These are phyloP conservation scores for Kluyveromyces dobzhanskii DNA, from an alignment of 805 yeast genomes.

Conservation along the genomic window DNA sequence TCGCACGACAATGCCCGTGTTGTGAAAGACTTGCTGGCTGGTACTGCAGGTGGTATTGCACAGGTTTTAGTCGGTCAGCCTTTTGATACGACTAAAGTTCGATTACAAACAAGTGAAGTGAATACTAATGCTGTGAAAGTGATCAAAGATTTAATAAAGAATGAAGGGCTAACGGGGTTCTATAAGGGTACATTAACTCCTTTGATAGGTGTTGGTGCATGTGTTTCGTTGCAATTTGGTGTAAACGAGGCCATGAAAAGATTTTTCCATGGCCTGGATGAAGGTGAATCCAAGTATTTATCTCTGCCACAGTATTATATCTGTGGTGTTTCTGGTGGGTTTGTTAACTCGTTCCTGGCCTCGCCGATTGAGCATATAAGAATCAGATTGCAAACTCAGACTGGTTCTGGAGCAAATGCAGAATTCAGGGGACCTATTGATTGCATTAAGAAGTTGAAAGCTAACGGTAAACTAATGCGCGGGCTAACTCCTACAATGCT, in stretches of 20 bases:
- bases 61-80: conserved; percentile 96
- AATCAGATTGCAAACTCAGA: conserved; percentile 81
- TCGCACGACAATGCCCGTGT: conserved; percentile 32
- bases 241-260: conserved; percentile 93
- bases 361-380: conserved; percentile 94
- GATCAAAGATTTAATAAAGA: conserved; percentile 54
- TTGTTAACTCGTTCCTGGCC: conserved; percentile 82
- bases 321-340: conserved; percentile 88
- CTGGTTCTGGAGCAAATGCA: conserved; percentile 36
- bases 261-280: conserved; percentile 42
- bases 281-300: conserved; percentile 32
- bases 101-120: conserved; percentile 81
- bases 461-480: conserved; percentile 55
- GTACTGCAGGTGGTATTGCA: conserved; percentile 92
- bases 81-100: conserved; percentile 88
- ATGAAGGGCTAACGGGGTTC: conserved; percentile 81
- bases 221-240: conserved; percentile 93
- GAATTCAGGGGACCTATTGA: conserved; percentile 49
- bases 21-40: conserved; percentile 74
- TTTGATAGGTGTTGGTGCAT: conserved; percentile 92
- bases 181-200: conserved; percentile 95
- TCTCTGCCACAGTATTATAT: conserved; percentile 59
- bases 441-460: conserved; percentile 41
- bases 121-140: conserved; percentile 69
- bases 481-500: conserved; percentile 77